Base-by-base conservation (phyloP, 1,284 basidiomycete species). In the Neolentinus lepideus region DNA sequence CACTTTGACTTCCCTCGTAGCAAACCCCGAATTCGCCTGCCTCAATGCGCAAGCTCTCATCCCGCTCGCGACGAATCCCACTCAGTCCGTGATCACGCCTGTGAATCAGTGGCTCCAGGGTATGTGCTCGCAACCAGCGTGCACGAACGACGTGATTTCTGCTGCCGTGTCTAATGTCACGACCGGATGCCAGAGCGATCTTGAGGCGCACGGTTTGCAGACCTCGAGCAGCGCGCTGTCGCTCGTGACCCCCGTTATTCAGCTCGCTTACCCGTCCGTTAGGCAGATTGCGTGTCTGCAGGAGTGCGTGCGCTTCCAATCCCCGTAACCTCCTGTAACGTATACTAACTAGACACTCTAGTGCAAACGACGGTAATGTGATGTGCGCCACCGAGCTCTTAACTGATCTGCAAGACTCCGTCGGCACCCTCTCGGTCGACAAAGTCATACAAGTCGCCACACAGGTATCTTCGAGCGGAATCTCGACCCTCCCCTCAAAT, bases 31-130 rank as follows among this genome's bases (percentile, higher is more conserved):
- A 50, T 70, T 77, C 1, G 60, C 70, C 10, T 89, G 86, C 64
- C 68, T 89, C 43, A 80, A 79, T 61, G 68, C 78, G 16, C 63
- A 68, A 16, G 70, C 74, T 21, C 69, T 88, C 25, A 58, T 78
- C 31, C 64, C 75, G 1, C 65, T 85, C 43, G 61, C 74, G 33
- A 64, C 69, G 6, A 64, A 68, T 52, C 55, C 68, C 1, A 74
- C 71, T 59, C 62, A 69, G 9, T 84, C 84, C 1, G 58, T 86
- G 51, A 69, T 87, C 43, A 60, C 65, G 1, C 74, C 79, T 6
- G 61, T 88, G 57, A 72, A 84, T 66, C 74, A 51, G 36, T 87
- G 84, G 85, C 67, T 88, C 54, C 73, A 69, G 1, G 77, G 75
- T 31, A 31, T 84, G 53, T 90, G 87, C 66, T 59, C 71, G 27